Evolutionary conservation across 257 asterid species (phyloP).

Genomic region (Eucommia ulmoides): DNA sequence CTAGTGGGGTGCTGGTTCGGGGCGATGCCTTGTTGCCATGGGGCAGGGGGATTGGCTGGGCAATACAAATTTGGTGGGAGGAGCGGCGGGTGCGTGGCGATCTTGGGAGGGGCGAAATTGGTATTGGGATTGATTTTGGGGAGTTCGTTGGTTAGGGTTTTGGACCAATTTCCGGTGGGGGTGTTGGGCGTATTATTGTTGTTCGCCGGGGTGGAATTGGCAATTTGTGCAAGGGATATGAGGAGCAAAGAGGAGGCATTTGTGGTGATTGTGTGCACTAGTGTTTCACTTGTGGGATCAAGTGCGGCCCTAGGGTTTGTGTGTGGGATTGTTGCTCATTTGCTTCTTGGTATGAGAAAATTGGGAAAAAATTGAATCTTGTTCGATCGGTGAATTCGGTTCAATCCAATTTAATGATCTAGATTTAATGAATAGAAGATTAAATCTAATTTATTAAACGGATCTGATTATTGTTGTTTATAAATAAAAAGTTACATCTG

Average conservation of each 20-base stretch:
- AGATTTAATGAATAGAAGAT: no score
- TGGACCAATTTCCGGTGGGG: constrained; percentile 58
- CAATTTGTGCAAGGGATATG: constrained; percentile 57
- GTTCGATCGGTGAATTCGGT: no score
- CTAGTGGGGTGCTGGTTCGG: constrained; percentile 77
- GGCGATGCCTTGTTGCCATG: constrained; percentile 78
- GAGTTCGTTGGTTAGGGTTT: constrained; percentile 43
- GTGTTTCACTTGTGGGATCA: constrained; percentile 61
- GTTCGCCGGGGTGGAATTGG: constrained; percentile 71
- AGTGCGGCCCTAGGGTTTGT: constrained; percentile 70
- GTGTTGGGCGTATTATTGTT: constrained; percentile 50
- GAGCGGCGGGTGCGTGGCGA: constrained; percentile 66
- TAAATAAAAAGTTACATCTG: no score
- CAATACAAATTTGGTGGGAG: constrained; percentile 83
- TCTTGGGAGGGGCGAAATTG: constrained; percentile 58
- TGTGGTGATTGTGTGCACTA: constrained; percentile 54
- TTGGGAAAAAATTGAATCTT: constrained; percentile 19
- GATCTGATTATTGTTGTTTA: no score
- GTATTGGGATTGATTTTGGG: constrained; percentile 51
- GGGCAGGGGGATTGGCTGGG: constrained; percentile 81
- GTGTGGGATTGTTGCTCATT: constrained; percentile 52
- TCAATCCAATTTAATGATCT: no score
- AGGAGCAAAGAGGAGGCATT: constrained; percentile 39
- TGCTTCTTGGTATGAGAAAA: constrained; percentile 38
- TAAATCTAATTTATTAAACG: no score